Evolutionary conservation across 768 basidiomycete species (phyloP).

Genomic region (Tubosaeta sp.): DNA sequence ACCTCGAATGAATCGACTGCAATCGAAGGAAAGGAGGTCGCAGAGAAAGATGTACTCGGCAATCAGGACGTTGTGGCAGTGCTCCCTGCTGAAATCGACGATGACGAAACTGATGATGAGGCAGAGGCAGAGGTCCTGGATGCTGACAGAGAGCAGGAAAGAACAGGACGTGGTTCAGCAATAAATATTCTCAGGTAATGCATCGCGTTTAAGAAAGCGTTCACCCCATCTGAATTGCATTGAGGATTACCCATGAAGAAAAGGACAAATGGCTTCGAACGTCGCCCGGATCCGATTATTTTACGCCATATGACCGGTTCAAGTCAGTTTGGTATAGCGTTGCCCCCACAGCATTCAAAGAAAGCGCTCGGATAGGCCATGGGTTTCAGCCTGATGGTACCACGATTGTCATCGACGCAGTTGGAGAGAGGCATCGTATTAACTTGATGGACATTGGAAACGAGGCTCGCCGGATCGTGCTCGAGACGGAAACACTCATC

Average conservation of each 20-base stretch:
- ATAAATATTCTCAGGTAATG: too few relatives aligned
- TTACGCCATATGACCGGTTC: neutral
- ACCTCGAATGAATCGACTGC: too few relatives aligned
- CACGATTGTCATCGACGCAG: neutral
- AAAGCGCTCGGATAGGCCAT: neutral
- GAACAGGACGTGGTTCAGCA: too few relatives aligned
- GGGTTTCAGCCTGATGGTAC: neutral
- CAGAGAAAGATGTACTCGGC: too few relatives aligned
- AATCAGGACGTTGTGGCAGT: too few relatives aligned
- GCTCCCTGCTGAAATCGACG: too few relatives aligned
- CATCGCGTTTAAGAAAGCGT: too few relatives aligned
- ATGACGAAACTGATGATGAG: too few relatives aligned
- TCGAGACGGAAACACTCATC: neutral
- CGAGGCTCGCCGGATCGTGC: neutral
- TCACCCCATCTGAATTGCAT: too few relatives aligned
- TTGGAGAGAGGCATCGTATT: neutral
- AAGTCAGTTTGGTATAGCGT: neutral
- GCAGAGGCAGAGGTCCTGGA: too few relatives aligned
- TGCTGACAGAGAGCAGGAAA: too few relatives aligned
- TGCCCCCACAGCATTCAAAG: neutral
- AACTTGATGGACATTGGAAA: neutral
- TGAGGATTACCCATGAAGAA: neutral
- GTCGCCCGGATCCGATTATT: neutral
- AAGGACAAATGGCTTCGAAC: neutral
- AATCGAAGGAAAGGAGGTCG: too few relatives aligned